Conservation (phyloP, 2,329 filamentous ascomycete species). For the Gaeumannomyces sp. region DNA sequence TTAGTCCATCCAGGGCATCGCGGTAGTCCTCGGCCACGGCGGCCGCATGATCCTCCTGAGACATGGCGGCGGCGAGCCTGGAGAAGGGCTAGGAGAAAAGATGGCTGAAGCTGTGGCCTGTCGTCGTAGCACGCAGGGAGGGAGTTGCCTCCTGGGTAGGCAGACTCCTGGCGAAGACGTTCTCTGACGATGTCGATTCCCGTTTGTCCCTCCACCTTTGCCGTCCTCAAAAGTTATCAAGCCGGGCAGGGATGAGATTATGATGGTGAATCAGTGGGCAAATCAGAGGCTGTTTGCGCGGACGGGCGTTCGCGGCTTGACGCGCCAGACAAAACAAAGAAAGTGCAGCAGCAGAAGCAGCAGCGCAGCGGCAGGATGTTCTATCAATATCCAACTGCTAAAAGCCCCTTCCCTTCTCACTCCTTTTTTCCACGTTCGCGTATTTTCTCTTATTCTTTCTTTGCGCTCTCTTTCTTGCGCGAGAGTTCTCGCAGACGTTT, state of each 20-base stretch:
- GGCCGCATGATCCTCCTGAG: constrained; percentile 52
- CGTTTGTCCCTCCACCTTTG: neutral
- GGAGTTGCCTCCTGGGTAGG: neutral
- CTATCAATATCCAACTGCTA: constrained; percentile 8
- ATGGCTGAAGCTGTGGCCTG: neutral
- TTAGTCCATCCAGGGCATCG: constrained; percentile 85
- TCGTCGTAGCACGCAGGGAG: neutral
- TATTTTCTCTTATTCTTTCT: neutral
- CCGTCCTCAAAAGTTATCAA: neutral
- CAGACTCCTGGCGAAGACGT: neutral
- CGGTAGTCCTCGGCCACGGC: constrained; percentile 95
- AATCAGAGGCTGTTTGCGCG: neutral
- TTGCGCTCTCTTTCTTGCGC: neutral
- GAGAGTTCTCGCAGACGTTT: neutral
- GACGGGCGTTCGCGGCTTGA: constrained; percentile 6
- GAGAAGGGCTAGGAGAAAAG: neutral
- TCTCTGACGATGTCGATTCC: neutral
- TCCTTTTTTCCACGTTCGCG: neutral
- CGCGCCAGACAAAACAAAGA: constrained; percentile 1
- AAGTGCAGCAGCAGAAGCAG: neutral
- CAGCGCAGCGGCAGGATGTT: constrained; percentile 2
- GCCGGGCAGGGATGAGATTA: constrained; percentile 5
- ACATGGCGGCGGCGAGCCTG: constrained; percentile 29
- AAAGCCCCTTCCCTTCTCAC: neutral
- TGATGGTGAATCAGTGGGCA: neutral